A percentile compares a stretch with the other conserved stretches of the same genome.
Evolutionary conservation across 2,329 filamentous ascomycete genomes (phyloP).

Genomic region (Fusarium neocosmosporiellum): DNA sequence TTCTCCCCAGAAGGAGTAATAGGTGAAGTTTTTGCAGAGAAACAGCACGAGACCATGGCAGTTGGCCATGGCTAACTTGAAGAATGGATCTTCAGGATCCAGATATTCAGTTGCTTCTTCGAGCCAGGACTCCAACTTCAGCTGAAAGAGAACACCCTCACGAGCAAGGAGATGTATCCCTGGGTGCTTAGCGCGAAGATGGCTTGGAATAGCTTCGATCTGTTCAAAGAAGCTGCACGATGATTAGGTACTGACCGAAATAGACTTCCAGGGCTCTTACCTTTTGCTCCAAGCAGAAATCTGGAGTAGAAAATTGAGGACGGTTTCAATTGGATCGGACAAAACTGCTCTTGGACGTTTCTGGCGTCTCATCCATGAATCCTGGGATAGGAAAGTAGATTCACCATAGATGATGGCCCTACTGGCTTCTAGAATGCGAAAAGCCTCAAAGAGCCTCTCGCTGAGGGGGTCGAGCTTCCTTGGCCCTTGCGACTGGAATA

Average conservation of each 20-base stretch:
- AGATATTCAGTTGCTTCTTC: fast-evolving
- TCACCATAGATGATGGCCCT: conserved; percentile 41
- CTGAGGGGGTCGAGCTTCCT: background rate
- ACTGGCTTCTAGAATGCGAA: conserved; percentile 37
- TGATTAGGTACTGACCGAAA: fast-evolving
- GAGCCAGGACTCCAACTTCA: conserved; percentile 1
- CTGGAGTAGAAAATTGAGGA: conserved; percentile 20
- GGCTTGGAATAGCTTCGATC: conserved; percentile 21
- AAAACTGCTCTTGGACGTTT: fast-evolving
- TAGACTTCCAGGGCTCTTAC: background rate
- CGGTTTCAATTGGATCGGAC: background rate
- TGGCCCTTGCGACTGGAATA: conserved; percentile 26
- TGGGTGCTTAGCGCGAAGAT: background rate
- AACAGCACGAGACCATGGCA: conserved; percentile 36
- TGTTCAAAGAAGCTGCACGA: conserved; percentile 30
- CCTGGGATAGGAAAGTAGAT: conserved; percentile 32
- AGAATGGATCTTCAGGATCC: background rate
- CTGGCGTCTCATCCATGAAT: background rate
- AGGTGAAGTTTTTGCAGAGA: conserved; percentile 39
- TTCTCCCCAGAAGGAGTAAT: conserved; percentile 33
- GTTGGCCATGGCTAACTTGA: conserved; percentile 17
- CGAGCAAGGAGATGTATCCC: conserved; percentile 4
- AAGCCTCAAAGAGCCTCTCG: conserved; percentile 33
- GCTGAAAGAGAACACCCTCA: conserved; percentile 18
- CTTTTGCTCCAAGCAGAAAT: conserved; percentile 35